Conservation (phyloP, 2,329 filamentous ascomycete genomes). For the Nigrospora sphaerica region DNA sequence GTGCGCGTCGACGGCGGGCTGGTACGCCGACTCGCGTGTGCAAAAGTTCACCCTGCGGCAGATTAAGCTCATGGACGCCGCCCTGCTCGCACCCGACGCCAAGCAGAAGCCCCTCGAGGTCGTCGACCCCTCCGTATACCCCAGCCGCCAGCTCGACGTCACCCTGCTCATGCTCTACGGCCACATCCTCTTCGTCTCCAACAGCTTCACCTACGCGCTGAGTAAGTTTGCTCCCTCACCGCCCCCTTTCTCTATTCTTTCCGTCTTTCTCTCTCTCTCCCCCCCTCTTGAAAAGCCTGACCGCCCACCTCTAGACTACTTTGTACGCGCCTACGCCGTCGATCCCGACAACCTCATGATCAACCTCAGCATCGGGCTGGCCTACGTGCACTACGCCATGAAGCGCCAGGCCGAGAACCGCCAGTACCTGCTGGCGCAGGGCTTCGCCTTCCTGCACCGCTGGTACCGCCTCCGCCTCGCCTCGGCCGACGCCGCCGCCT, state of each 20-base stretch:
- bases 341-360: slow-evolving; percentile 72
- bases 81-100: slow-evolving; percentile 45
- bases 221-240: slow-evolving; percentile 41
- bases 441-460: slow-evolving; percentile 68
- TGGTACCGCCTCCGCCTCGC: slow-evolving; percentile 58
- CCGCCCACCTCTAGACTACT: slow-evolving; percentile 57
- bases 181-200: slow-evolving; percentile 79
- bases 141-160: slow-evolving; percentile 58
- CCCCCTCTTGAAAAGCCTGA: neutral
- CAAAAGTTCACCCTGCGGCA: slow-evolving; percentile 90
- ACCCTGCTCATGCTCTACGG: slow-evolving; percentile 83
- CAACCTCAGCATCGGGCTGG: slow-evolving; percentile 72
- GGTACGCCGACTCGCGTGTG: slow-evolving; percentile 73
- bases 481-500: slow-evolving; percentile 9
- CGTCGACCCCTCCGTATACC: slow-evolving; percentile 23
- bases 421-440: slow-evolving; percentile 81
- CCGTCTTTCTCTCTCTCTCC: neutral
- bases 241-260: neutral
- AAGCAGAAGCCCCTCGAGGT: slow-evolving; percentile 18
- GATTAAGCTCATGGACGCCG: slow-evolving; percentile 80
- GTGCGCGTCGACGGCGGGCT: slow-evolving; percentile 63
- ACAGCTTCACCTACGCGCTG: slow-evolving; percentile 75
- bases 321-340: slow-evolving; percentile 68
- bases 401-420: slow-evolving; percentile 87
- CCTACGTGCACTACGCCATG: slow-evolving; percentile 81